Percentiles rank a stretch among this genome's conserved stretches.
phyloP scores from a whole-genome alignment of 2,329 filamentous ascomycete genomes.

The Ascochyta fabae region DNA sequence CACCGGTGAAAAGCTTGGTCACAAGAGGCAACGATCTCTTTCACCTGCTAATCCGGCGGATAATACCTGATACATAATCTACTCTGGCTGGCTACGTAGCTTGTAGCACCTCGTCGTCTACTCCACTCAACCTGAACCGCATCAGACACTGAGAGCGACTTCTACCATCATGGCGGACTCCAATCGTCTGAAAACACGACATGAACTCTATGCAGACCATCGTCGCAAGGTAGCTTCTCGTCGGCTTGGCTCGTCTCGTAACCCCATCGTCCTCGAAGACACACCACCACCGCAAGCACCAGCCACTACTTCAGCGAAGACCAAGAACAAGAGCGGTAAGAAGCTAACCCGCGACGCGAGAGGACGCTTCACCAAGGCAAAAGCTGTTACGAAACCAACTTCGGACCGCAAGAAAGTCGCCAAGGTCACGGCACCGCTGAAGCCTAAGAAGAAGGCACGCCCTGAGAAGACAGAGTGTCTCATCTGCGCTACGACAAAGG shows the following conservation, averaged over 20 bases:
- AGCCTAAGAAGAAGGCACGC: conserved; percentile 15
- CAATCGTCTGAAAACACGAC: conserved; percentile 12
- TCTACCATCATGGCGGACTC: conserved; percentile 17
- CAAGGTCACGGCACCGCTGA: background rate
- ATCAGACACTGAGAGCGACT: background rate
- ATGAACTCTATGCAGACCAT: conserved; percentile 16
- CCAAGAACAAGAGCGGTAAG: background rate
- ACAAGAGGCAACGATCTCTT: background rate
- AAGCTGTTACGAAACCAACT: conserved; percentile 3
- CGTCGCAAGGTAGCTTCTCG: background rate
- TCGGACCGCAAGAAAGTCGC: conserved; percentile 4
- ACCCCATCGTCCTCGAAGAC: conserved; percentile 6
- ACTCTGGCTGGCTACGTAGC: background rate
- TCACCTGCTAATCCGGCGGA: background rate
- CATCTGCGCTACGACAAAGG: conserved; percentile 24
- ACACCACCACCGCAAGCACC: background rate
- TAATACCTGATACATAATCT: background rate
- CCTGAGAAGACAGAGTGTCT: conserved; percentile 25
- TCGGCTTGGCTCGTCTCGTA: background rate
- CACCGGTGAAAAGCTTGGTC: background rate
- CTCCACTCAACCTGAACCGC: background rate
- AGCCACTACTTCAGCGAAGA: background rate
- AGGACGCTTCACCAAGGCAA: conserved; percentile 13
- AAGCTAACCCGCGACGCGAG: background rate
- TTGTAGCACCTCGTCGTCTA: background rate